These are phyloP conservation scores for Begonia loranthoides DNA, from an alignment of 306 rosid genomes.

Conservation along the genomic window DNA sequence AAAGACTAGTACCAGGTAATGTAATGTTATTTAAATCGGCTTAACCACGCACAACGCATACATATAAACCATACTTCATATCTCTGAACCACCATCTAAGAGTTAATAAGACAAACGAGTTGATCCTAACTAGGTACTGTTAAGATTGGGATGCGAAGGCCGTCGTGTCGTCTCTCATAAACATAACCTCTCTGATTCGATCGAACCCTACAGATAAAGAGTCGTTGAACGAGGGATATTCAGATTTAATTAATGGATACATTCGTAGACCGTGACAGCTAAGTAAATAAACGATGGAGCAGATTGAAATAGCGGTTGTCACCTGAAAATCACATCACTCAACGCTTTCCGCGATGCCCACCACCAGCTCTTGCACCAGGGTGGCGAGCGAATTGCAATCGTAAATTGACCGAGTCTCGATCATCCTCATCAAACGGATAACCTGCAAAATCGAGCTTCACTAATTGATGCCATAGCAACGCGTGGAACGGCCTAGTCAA, in stretches of 20 bases:
- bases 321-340: slow-evolving; percentile 60
- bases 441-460: slow-evolving; percentile 96
- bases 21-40: too few species aligned
- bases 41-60: not conserved
- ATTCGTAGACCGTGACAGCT: slow-evolving; percentile 20
- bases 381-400: slow-evolving; percentile 96
- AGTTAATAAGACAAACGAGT: slow-evolving; percentile 11
- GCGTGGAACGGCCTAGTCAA: slow-evolving; percentile 20
- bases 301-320: slow-evolving; percentile 38
- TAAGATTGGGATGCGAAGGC: too few species aligned
- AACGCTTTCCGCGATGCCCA: slow-evolving; percentile 91
- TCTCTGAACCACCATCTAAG: slow-evolving; percentile 22
- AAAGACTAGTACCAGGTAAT: too few species aligned
- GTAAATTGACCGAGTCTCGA: slow-evolving; percentile 83
- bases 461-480: slow-evolving; percentile 51
- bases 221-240: slow-evolving; percentile 38
- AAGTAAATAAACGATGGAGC: slow-evolving; percentile 30
- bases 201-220: slow-evolving; percentile 71
- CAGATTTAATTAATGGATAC: slow-evolving; percentile 21
- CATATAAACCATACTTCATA: slow-evolving; percentile 26
- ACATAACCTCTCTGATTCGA: slow-evolving; percentile 31
- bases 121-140: slow-evolving; percentile 40
- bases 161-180: slow-evolving; percentile 41
- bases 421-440: slow-evolving; percentile 92
- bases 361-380: slow-evolving; percentile 99